phyloP scores from a whole-genome alignment of 2,329 filamentous ascomycete genomes.

The Ceratocystis eucalypticola region DNA sequence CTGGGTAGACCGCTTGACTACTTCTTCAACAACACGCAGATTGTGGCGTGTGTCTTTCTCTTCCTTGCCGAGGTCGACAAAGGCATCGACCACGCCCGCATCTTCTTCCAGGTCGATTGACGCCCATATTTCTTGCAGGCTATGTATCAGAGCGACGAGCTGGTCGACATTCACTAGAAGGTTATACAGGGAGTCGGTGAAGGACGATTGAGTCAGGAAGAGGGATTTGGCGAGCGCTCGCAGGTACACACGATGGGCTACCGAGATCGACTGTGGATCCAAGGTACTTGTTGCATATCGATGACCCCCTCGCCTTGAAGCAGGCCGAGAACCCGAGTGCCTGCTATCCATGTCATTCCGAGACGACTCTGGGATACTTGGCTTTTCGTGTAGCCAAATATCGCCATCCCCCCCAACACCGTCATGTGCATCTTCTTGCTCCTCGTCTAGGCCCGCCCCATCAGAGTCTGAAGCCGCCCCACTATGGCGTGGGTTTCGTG shows the following conservation, averaged over 20 bases:
- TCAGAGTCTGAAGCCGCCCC: conserved; percentile 17
- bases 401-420: conserved; percentile 22
- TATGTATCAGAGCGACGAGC: conserved; percentile 61
- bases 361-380: conserved; percentile 18
- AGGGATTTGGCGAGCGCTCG: conserved; percentile 51
- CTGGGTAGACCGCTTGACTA: conserved; percentile 55
- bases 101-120: conserved; percentile 70
- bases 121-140: conserved; percentile 62
- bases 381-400: conserved; percentile 23
- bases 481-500: conserved; percentile 19
- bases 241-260: conserved; percentile 67
- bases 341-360: conserved; percentile 21
- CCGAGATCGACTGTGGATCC: conserved; percentile 73
- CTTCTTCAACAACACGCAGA: conserved; percentile 48
- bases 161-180: conserved; percentile 66
- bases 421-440: background rate
- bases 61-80: conserved; percentile 57
- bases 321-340: conserved; percentile 20
- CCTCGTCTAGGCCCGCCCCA: background rate
- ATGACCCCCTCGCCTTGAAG: conserved; percentile 53
- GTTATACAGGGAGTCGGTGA: conserved; percentile 51
- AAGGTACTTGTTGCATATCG: conserved; percentile 29
- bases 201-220: conserved; percentile 49
- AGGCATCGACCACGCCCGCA: conserved; percentile 65
- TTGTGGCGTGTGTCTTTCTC: conserved; percentile 53